These are phyloP conservation scores for Lachancea lanzarotensis DNA, from an alignment of 805 yeast species.

Conservation along the genomic window DNA sequence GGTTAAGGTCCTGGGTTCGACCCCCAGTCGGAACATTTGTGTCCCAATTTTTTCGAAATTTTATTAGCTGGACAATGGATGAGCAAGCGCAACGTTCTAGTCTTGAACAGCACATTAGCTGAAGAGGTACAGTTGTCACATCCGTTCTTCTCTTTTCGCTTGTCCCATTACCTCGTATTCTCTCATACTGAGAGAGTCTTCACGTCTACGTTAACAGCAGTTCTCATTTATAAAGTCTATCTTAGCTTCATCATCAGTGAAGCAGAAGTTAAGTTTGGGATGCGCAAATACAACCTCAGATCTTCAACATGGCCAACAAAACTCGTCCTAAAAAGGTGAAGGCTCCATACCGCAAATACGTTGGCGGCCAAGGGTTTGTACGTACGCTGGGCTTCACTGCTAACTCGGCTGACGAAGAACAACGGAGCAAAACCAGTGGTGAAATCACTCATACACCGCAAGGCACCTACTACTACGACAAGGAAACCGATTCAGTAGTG, in stretches of 20 bases:
- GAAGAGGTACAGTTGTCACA: too few species aligned
- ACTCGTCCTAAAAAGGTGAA: conserved; percentile 76
- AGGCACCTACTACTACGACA: conserved; percentile 15
- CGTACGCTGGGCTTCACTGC: conserved; percentile 34
- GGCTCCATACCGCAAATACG: conserved; percentile 75
- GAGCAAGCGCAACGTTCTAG: too few species aligned
- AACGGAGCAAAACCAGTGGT: neutral
- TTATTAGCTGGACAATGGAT: too few species aligned
- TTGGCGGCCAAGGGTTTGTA: conserved; percentile 38
- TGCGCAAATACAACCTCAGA: neutral
- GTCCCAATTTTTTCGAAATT: neutral
- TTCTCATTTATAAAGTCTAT: neutral
- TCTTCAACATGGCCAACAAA: conserved; percentile 65
- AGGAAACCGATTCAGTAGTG: conserved; percentile 14
- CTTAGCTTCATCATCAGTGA: too few species aligned
- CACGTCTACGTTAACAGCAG: too few species aligned
- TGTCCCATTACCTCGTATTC: too few species aligned
- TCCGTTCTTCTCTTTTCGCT: too few species aligned
- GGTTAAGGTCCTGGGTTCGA: conserved; percentile 38
- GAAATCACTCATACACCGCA: conserved; percentile 14
- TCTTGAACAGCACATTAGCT: too few species aligned
- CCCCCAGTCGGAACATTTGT: conserved; percentile 32
- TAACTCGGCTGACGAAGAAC: neutral
- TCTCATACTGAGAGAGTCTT: too few species aligned
- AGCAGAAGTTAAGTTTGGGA: neutral